phyloP scores from a whole-genome alignment of 2,329 filamentous ascomycete genomes.

The Phoma sp. region DNA sequence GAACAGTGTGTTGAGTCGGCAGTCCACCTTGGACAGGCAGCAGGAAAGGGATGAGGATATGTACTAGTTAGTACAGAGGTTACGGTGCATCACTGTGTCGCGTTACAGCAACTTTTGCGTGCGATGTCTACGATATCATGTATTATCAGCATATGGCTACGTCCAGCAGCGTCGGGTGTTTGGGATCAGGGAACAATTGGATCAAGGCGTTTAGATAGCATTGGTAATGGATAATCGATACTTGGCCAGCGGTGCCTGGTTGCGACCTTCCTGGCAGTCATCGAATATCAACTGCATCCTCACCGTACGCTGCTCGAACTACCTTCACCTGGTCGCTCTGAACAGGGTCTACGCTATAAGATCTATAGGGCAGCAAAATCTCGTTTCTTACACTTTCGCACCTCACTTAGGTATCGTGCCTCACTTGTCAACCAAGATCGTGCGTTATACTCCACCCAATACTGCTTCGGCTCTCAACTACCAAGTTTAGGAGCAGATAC shows the following conservation, averaged over 20 bases:
- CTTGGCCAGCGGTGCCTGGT: background rate
- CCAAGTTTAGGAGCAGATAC: too few species aligned
- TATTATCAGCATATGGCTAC: slow-evolving; percentile 11
- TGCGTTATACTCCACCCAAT: too few species aligned
- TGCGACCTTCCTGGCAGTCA: background rate
- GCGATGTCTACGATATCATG: slow-evolving; percentile 4
- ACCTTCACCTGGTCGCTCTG: too few species aligned
- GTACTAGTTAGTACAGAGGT: slow-evolving; percentile 5
- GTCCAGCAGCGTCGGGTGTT: slow-evolving; percentile 2
- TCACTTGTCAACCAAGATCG: too few species aligned
- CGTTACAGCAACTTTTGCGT: background rate
- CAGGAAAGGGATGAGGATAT: slow-evolving; percentile 16
- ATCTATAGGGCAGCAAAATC: too few species aligned
- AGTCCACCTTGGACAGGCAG: slow-evolving; percentile 6
- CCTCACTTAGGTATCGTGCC: too few species aligned
- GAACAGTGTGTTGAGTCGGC: slow-evolving; percentile 33
- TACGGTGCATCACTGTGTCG: slow-evolving; percentile 3
- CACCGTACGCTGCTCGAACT: too few species aligned
- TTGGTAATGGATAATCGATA: background rate
- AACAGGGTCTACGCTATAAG: too few species aligned
- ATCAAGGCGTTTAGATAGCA: background rate
- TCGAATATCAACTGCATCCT: too few species aligned
- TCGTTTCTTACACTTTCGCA: too few species aligned
- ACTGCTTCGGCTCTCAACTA: too few species aligned
- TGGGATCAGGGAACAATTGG: background rate